Conservation (phyloP, 495 filamentous ascomycete genomes). For the Achaetomiella virescens region DNA sequence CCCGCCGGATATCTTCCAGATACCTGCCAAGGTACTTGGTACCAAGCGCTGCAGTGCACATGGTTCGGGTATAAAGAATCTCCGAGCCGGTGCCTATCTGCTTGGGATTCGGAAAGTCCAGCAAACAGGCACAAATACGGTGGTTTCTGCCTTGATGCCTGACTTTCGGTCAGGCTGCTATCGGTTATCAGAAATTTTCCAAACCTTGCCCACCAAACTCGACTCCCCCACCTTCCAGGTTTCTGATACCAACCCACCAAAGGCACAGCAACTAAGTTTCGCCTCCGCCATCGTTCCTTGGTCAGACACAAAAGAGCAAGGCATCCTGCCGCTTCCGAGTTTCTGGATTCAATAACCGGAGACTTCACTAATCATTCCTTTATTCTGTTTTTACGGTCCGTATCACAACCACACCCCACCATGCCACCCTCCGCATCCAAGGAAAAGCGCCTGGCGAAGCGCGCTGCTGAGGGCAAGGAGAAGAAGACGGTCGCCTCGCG, state of each 20-base stretch:
- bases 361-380: neutral
- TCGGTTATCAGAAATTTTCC: constrained; percentile 35
- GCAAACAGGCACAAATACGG: neutral
- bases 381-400: neutral
- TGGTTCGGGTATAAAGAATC: too few relatives aligned
- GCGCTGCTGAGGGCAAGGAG: constrained; percentile 68
- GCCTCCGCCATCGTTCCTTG: constrained; percentile 15
- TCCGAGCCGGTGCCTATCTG: too few relatives aligned
- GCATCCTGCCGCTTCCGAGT: constrained; percentile 10
- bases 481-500: constrained; percentile 64
- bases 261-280: constrained; percentile 20
- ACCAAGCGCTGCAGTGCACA: too few relatives aligned
- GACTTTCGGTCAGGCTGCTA: constrained; percentile 22
- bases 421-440: constrained; percentile 97
- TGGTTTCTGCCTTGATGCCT: constrained; percentile 28
- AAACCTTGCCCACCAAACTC: constrained; percentile 29
- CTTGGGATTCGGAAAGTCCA: too few relatives aligned
- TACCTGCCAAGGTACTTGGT: too few relatives aligned
- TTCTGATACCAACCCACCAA: constrained; percentile 26
- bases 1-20: too few relatives aligned
- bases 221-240: constrained; percentile 26
- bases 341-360: constrained; percentile 8
- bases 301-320: constrained; percentile 13
- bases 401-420: constrained; percentile 1
- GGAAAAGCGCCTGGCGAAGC: constrained; percentile 94